Base-by-base conservation (phyloP, 306 rosid genomes). In the Dryas octopetala region DNA sequence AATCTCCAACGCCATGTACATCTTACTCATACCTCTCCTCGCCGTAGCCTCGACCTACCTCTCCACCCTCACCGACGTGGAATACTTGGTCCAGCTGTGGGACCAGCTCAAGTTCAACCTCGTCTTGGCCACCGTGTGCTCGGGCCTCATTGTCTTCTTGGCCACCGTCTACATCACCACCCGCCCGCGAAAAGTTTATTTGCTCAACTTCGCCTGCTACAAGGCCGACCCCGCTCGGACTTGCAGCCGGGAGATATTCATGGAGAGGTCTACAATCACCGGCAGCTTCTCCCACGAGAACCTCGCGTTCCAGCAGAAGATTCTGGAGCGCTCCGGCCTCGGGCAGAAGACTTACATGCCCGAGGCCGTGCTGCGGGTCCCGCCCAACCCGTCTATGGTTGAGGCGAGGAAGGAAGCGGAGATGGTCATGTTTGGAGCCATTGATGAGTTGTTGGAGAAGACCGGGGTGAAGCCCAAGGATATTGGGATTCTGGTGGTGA, bases 371-470 rank as follows among this genome's bases (percentile, higher is more conserved):
- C 0, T 90, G 74, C 71, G 87, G 5, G 77, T 90, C 0, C 97
- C 98, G 6, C 97, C 98, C 0, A 91, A 90, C 7, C 96, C 97
- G 0, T 85, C 91, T 14, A 91, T 94, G 97, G 93, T 40, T 15
- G 97, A 85, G 72, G 98, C 98, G 0, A 79, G 98, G 83, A 88
- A 94, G 63, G 98, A 94, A 73, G 97, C 98, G 0, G 98, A 94
- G 84, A 57, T 74, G 16, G 98, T 94, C 0, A 94, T 94, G 97
- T 94, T 94, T 40, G 98, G 98, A 0, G 97, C 97, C 5, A 91
- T 94, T 54, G 98, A 91, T 32, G 85, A 90, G 86, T 84, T 94
- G 60, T 51, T 94, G 57, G 89, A 32, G 53, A 94, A 94, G 83
- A 90, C 95, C 6, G 88, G 92, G 0, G 91, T 94, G 15, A 94